phyloP scores from a whole-genome alignment of 306 rosid species.

The Hippophae gyantsensis region DNA sequence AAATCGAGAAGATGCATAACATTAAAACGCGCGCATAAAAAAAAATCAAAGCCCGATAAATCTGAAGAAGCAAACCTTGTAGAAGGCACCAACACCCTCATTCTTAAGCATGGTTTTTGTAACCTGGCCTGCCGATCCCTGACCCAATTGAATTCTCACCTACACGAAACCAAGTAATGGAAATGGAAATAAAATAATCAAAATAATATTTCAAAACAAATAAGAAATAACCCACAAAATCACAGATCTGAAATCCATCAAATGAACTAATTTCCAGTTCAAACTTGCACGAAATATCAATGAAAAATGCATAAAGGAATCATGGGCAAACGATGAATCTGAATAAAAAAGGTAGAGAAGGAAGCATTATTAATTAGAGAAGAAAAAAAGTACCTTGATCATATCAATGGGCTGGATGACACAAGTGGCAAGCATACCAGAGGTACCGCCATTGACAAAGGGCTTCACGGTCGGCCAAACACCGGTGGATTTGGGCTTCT shows the following conservation, averaged over 20 bases:
- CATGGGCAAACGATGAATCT: conserved; percentile 5
- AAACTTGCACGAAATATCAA: not conserved
- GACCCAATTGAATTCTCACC: conserved; percentile 99
- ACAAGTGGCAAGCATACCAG: conserved; percentile 98
- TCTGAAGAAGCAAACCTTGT: conserved; percentile 45
- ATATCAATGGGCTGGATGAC: conserved; percentile 94
- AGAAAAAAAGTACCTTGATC: conserved; percentile 59
- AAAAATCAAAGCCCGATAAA: not conserved
- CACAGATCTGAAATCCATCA: conserved; percentile 43
- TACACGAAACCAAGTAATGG: conserved; percentile 19
- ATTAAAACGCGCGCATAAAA: not conserved
- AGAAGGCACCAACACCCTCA: conserved; percentile 80
- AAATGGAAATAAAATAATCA: not conserved
- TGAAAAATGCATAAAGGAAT: not conserved
- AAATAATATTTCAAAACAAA: not conserved
- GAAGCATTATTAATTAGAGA: not conserved
- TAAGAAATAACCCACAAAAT: not conserved
- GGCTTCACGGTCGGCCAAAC: conserved; percentile 87
- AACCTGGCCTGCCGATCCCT: conserved; percentile 75
- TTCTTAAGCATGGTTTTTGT: conserved; percentile 71
- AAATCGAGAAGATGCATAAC: not conserved
- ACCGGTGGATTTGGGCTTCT: conserved; percentile 52
- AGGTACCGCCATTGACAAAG: conserved; percentile 84
- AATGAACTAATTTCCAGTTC: conserved; percentile 3
- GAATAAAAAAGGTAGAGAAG: not conserved